Evolutionary conservation across 176 grass and related monocot genomes (phyloP).

Genomic region (Oryza coarctata): DNA sequence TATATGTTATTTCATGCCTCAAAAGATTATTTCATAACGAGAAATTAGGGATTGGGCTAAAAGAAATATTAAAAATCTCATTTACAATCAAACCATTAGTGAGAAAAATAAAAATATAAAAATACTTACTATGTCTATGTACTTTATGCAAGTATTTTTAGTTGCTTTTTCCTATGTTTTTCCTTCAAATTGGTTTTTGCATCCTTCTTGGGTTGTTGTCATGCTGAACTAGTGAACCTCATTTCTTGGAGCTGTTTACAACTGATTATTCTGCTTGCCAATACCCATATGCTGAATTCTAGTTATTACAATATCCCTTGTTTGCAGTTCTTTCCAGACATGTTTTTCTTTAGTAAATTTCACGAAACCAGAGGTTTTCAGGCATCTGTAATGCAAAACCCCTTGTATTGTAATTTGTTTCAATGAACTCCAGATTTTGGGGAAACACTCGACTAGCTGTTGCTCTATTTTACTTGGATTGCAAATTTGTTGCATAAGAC

Average conservation of each 20-base stretch:
- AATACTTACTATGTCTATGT: not conserved
- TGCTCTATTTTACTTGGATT: too few relatives aligned
- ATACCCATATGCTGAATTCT: not conserved
- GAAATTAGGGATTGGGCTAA: not conserved
- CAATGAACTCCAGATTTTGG: too few relatives aligned
- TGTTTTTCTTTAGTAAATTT: not conserved
- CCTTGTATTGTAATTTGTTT: too few relatives aligned
- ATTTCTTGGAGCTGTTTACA: not conserved
- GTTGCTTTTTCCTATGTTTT: not conserved
- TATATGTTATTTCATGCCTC: not conserved
- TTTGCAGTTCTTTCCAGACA: not conserved
- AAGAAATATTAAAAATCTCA: not conserved
- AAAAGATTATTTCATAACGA: not conserved
- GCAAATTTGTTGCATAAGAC: too few relatives aligned
- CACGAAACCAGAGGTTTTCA: not conserved
- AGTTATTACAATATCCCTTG: not conserved
- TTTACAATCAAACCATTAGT: not conserved
- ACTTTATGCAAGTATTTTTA: not conserved
- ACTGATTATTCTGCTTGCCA: not conserved
- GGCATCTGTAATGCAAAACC: too few relatives aligned
- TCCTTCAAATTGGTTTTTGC: not conserved
- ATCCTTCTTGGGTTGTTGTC: not conserved
- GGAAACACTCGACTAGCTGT: too few relatives aligned
- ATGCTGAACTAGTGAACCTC: not conserved
- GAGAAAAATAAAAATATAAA: not conserved